phyloP scores from a whole-genome alignment of 208 protist genomes.

The Herpetomonas tarakana region DNA sequence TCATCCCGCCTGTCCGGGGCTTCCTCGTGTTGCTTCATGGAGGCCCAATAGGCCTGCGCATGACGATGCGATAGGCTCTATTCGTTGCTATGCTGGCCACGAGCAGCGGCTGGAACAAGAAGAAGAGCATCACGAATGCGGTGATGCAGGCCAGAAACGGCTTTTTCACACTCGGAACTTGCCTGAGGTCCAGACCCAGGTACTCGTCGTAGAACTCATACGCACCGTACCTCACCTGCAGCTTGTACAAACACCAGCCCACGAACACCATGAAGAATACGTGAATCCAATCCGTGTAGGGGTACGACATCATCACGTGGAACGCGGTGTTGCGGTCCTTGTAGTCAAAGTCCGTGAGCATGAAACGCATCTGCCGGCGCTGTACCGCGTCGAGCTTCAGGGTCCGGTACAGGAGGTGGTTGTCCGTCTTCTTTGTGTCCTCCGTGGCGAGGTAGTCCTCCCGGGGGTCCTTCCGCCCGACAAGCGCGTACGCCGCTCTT shows the following conservation, averaged over 20 bases:
- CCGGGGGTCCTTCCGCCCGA: constrained; percentile 26
- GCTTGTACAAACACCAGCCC: constrained; percentile 62
- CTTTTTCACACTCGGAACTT: constrained; percentile 72
- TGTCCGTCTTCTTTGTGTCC: constrained; percentile 46
- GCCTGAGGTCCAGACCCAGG: constrained; percentile 77
- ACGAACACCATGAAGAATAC: constrained; percentile 79
- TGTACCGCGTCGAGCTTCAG: constrained; percentile 76
- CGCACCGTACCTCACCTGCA: constrained; percentile 58
- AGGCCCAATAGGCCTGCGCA: constrained; percentile 78
- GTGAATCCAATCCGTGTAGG: constrained; percentile 86
- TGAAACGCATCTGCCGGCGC: constrained; percentile 79
- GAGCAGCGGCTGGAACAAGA: constrained; percentile 76
- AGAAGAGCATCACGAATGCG: constrained; percentile 66
- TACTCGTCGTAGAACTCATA: constrained; percentile 90
- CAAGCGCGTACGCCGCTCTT: constrained; percentile 33
- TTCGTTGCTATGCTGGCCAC: constrained; percentile 82
- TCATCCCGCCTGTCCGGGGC: too few species aligned
- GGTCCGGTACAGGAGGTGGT: constrained; percentile 52
- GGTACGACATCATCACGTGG: constrained; percentile 92
- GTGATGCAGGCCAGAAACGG: constrained; percentile 65
- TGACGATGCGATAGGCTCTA: constrained; percentile 75
- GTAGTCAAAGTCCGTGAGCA: constrained; percentile 87
- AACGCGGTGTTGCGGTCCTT: constrained; percentile 70
- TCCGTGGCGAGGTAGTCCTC: constrained; percentile 48
- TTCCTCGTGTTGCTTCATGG: too few species aligned